These are phyloP conservation scores for Debaryomyces coudertii DNA, from an alignment of 1,139 yeast genomes.

Conservation along the genomic window DNA sequence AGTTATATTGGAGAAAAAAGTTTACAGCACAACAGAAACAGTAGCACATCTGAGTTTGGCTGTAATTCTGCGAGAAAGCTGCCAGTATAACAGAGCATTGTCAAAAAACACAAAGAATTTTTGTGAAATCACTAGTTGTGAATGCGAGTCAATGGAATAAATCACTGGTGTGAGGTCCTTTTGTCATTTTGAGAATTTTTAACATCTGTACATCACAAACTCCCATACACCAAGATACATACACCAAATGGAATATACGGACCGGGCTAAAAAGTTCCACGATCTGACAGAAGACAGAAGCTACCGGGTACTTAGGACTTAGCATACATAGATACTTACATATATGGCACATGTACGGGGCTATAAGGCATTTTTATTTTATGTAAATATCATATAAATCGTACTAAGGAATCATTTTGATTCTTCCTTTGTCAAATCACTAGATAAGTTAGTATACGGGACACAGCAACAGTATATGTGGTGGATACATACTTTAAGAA, in stretches of 20 bases:
- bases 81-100: too few relatives aligned
- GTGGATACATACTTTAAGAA: slow-evolving; percentile 52
- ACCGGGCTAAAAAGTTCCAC: too few relatives aligned
- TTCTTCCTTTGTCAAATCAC: slow-evolving; percentile 50
- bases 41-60: not conserved
- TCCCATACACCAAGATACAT: not conserved
- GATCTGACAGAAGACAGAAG: not conserved
- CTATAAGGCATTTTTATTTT: too few relatives aligned
- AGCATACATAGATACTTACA: not conserved
- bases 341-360: not conserved
- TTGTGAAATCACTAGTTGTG: too few relatives aligned
- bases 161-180: not conserved
- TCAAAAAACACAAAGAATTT: too few relatives aligned
- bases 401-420: slow-evolving; percentile 24
- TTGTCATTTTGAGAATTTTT: too few relatives aligned
- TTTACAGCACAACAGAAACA: not conserved
- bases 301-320: not conserved
- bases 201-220: not conserved
- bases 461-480: not conserved
- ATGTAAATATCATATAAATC: slow-evolving; percentile 7
- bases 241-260: too few relatives aligned
- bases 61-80: not conserved
- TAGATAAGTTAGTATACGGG: slow-evolving; percentile 32
- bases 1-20: not conserved
- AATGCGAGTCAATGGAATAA: not conserved